Base-by-base conservation (phyloP, 2,329 filamentous ascomycete species). In the Endoconidiophora polonica region DNA sequence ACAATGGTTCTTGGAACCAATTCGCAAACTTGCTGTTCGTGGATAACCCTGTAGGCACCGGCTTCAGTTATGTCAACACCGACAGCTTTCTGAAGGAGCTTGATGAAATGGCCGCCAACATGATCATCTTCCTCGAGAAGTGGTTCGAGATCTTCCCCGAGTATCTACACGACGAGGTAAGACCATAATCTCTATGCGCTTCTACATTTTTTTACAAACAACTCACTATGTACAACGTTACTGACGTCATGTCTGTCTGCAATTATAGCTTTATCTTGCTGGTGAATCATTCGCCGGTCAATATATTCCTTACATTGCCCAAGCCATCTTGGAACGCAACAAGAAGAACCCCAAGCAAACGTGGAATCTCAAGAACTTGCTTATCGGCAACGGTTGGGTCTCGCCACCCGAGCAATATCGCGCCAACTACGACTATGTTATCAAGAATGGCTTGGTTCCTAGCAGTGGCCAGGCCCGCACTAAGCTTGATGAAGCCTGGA, bases 331-430 rank as follows among this genome's bases (percentile, higher is more conserved):
- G 52, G 80, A 87, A 44, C 85, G 86, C 54, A 98, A 98, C 68
- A 81, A 83, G 59, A 68, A 68, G n/a, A 63, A 65, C 12, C 60
- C 60, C 20, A 65, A 66, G 4, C 46, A 57, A 4, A 48, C 57
- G 5, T 98, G 90, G 91, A 81, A 82, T 46, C 67, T 99, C 24
- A 74, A 81, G 56, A 91, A 90, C 6, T 69, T 98, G 18, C 63
- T 98, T 36, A 96, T 99, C 54, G 93, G 93, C 49, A 99, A 98
- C 62, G 91, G 90, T 38, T 99, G 93, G 91, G 90, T 98, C 48
- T 84, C 88, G 2, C 88, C 90, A 1, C 69, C 70, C 5, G 85
- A 95, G 45, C 91, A 99, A 62, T 98, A 96, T 63, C 79, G 82
- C 26, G 73, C 90, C 0, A 95, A 95, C 61, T 69, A 95, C 7